phyloP scores from a whole-genome alignment of 2,329 filamentous ascomycete species.

The Dactylellina cionopaga region DNA sequence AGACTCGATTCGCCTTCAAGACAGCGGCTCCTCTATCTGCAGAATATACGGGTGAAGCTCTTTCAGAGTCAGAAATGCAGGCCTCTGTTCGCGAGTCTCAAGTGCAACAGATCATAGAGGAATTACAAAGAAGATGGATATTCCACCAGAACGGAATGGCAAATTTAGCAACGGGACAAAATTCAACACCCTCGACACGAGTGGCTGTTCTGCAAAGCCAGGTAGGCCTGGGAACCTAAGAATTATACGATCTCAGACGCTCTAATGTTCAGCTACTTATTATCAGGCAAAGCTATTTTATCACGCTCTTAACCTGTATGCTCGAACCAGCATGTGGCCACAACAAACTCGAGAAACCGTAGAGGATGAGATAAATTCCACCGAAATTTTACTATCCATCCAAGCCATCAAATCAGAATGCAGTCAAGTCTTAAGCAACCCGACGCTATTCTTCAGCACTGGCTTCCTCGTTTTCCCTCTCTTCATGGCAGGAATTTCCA shows the following conservation, averaged over 20 bases:
- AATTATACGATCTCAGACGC: slow-evolving; percentile 59
- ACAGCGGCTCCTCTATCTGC: slow-evolving; percentile 40
- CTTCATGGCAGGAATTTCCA: slow-evolving; percentile 66
- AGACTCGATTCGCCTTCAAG: slow-evolving; percentile 33
- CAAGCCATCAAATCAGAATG: slow-evolving; percentile 59
- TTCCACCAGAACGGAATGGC: slow-evolving; percentile 46
- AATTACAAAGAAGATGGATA: slow-evolving; percentile 42
- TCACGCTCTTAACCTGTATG: slow-evolving; percentile 66
- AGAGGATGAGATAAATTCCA: slow-evolving; percentile 63
- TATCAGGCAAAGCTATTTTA: slow-evolving; percentile 63
- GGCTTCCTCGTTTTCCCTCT: slow-evolving; percentile 66
- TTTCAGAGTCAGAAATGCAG: slow-evolving; percentile 35
- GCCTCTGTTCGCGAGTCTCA: slow-evolving; percentile 40
- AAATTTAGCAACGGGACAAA: slow-evolving; percentile 51
- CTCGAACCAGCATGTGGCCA: slow-evolving; percentile 67
- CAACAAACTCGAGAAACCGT: slow-evolving; percentile 63
- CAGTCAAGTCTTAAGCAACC: slow-evolving; percentile 51
- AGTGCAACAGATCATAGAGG: slow-evolving; percentile 40
- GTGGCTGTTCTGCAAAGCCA: slow-evolving; percentile 59
- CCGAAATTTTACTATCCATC: slow-evolving; percentile 63
- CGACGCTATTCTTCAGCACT: slow-evolving; percentile 61
- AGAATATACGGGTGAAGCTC: slow-evolving; percentile 51
- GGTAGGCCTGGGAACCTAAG: slow-evolving; percentile 54
- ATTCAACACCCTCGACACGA: slow-evolving; percentile 43
- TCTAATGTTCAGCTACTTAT: slow-evolving; percentile 53